phyloP scores from a whole-genome alignment of 257 asterid species.

The Oldenlandia corymbosa region DNA sequence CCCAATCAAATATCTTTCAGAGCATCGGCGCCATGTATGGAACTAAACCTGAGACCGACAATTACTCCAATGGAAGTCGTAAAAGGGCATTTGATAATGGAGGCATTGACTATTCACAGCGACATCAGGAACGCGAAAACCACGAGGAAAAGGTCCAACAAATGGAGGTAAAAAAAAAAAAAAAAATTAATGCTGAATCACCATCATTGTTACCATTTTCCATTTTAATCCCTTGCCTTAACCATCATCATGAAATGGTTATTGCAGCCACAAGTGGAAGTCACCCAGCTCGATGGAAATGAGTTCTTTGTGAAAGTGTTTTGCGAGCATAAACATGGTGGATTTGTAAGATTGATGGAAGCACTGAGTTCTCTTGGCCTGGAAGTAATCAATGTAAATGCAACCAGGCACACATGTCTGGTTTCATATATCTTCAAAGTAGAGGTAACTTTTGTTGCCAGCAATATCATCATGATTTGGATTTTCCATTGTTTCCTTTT shows the following conservation, averaged over 20 bases:
- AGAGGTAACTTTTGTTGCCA: slow-evolving; percentile 42
- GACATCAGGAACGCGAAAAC: slow-evolving; percentile 29
- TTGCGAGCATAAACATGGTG: slow-evolving; percentile 77
- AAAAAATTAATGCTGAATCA: background rate
- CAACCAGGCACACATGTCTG: slow-evolving; percentile 76
- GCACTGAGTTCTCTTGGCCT: slow-evolving; percentile 65
- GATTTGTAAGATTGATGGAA: slow-evolving; percentile 69
- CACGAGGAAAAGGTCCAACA: slow-evolving; percentile 57
- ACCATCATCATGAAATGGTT: background rate
- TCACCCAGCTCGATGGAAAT: slow-evolving; percentile 66
- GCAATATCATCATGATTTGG: no score
- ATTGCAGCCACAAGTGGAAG: slow-evolving; percentile 89
- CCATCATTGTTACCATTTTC: background rate
- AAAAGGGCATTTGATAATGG: slow-evolving; percentile 28
- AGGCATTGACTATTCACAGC: slow-evolving; percentile 18
- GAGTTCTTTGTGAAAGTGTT: slow-evolving; percentile 83
- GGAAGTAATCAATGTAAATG: slow-evolving; percentile 69
- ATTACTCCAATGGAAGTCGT: slow-evolving; percentile 25
- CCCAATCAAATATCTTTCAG: slow-evolving; percentile 21
- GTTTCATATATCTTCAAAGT: slow-evolving; percentile 85
- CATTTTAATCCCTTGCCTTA: background rate
- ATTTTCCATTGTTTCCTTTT: no score
- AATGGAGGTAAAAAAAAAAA: slow-evolving; percentile 61
- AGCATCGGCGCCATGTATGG: slow-evolving; percentile 29
- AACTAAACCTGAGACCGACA: slow-evolving; percentile 29